phyloP scores from a whole-genome alignment of 1,284 basidiomycete genomes.

The Ustilago curta region DNA sequence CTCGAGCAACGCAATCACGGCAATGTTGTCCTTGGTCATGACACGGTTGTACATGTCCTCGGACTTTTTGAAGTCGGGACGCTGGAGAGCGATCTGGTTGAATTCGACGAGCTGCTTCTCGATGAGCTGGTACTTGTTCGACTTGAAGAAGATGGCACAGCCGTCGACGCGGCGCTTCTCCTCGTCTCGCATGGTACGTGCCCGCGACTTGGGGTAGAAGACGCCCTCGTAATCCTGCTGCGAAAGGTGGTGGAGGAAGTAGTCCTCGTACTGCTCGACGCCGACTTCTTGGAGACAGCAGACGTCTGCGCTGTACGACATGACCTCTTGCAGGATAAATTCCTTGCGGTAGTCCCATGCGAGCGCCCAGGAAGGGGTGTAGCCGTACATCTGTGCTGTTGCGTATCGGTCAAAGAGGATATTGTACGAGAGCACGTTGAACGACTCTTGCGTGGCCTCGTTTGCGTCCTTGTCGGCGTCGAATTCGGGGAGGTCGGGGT shows the following conservation, averaged over 20 bases:
- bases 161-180: slow-evolving; percentile 93
- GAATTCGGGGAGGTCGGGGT: slow-evolving; percentile 75
- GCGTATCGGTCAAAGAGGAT: slow-evolving; percentile 93
- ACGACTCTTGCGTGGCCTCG: slow-evolving; percentile 73
- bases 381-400: slow-evolving; percentile 90
- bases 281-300: slow-evolving; percentile 93
- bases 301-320: slow-evolving; percentile 86
- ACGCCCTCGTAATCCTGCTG: slow-evolving; percentile 89
- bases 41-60: slow-evolving; percentile 99
- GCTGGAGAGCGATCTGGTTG: slow-evolving; percentile 90
- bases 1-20: slow-evolving; percentile 87
- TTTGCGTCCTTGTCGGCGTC: slow-evolving; percentile 54
- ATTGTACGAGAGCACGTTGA: slow-evolving; percentile 91
- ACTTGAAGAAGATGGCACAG: slow-evolving; percentile 96
- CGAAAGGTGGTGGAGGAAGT: slow-evolving; percentile 82
- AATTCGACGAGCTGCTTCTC: slow-evolving; percentile 96
- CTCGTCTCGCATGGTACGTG: slow-evolving; percentile 89
- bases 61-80: slow-evolving; percentile 95
- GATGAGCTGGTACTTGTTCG: slow-evolving; percentile 85
- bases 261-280: slow-evolving; percentile 91
- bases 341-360: slow-evolving; percentile 95
- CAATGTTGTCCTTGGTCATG: slow-evolving; percentile 94
- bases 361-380: slow-evolving; percentile 96
- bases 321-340: slow-evolving; percentile 86
- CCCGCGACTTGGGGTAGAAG: slow-evolving; percentile 92